These are phyloP conservation scores for Cercophora newfieldiana DNA, from an alignment of 495 filamentous ascomycete genomes.

Conservation along the genomic window DNA sequence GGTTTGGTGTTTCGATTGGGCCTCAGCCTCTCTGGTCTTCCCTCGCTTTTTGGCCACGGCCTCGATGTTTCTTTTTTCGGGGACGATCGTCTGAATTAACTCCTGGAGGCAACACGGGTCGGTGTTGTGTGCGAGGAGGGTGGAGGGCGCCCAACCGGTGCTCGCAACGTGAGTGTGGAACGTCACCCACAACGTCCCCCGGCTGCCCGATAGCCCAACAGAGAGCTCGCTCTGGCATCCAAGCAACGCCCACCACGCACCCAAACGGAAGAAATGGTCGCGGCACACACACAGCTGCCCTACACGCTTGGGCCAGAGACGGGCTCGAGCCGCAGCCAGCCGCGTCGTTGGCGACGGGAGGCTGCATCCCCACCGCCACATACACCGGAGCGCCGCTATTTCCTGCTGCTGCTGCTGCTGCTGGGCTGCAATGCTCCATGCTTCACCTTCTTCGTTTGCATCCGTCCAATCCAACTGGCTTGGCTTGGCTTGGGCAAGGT, in stretches of 20 bases:
- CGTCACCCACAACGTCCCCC: constrained; percentile 7
- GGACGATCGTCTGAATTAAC: constrained; percentile 26
- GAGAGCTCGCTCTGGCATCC: not conserved
- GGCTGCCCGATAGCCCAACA: not conserved
- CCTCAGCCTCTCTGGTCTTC: not conserved
- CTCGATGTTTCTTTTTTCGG: constrained; percentile 2
- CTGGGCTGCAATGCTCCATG: constrained; percentile 3
- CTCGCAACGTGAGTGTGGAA: constrained; percentile 21
- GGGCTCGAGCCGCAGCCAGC: constrained; percentile 32
- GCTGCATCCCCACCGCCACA: constrained; percentile 33
- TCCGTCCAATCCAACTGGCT: not conserved
- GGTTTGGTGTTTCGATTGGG: not conserved
- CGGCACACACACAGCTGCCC: constrained; percentile 19
- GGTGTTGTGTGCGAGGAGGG: constrained; percentile 13
- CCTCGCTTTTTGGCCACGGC: not conserved
- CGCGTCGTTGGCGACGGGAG: constrained; percentile 32
- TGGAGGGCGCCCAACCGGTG: constrained; percentile 19
- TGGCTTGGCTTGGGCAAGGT: not conserved
- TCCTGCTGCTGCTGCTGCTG: constrained; percentile 8
- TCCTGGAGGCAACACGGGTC: constrained; percentile 26
- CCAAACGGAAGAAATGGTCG: constrained; percentile 3
- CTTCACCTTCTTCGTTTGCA: constrained; percentile 20
- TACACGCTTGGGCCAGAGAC: constrained; percentile 20
- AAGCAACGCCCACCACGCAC: not conserved
- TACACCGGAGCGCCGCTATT: not conserved